Percentiles rank a stretch among this genome's conserved stretches.
Evolutionary conservation across 176 grass and related monocot genomes (phyloP).

Genomic region (Eragrostis nindensis): DNA sequence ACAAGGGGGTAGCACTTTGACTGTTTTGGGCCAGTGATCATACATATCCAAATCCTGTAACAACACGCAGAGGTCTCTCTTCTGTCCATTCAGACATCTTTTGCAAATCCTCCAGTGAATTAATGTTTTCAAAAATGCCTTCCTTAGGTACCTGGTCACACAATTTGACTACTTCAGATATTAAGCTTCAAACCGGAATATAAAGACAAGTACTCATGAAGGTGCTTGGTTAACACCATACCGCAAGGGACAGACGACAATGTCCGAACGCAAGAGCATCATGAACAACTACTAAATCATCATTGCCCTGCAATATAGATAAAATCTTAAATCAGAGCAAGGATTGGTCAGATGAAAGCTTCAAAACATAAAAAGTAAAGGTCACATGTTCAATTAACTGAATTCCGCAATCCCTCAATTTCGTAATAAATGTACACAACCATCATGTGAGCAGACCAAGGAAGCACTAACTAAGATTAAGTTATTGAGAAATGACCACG

Average conservation of each 20-base stretch:
- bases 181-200: constrained; percentile 21
- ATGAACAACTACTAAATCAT: constrained; percentile 91
- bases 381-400: not conserved
- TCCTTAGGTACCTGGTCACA: constrained; percentile 83
- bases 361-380: not conserved
- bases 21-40: constrained; percentile 29
- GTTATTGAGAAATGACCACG: constrained; percentile 6
- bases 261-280: constrained; percentile 87
- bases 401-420: not conserved
- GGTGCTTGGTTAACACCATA: constrained; percentile 48
- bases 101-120: constrained; percentile 73
- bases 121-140: constrained; percentile 88
- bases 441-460: not conserved
- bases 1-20: not conserved
- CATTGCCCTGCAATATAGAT: constrained; percentile 55
- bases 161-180: constrained; percentile 36
- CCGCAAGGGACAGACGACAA: constrained; percentile 83
- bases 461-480: constrained; percentile 10
- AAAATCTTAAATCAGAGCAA: constrained; percentile 29
- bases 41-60: constrained; percentile 96
- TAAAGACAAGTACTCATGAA: constrained; percentile 19
- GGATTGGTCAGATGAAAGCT: not conserved
- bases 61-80: constrained; percentile 77
- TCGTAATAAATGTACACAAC: not conserved
- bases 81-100: constrained; percentile 90